phyloP scores from a whole-genome alignment of 495 filamentous ascomycete species.

The Xylaria sp. region DNA sequence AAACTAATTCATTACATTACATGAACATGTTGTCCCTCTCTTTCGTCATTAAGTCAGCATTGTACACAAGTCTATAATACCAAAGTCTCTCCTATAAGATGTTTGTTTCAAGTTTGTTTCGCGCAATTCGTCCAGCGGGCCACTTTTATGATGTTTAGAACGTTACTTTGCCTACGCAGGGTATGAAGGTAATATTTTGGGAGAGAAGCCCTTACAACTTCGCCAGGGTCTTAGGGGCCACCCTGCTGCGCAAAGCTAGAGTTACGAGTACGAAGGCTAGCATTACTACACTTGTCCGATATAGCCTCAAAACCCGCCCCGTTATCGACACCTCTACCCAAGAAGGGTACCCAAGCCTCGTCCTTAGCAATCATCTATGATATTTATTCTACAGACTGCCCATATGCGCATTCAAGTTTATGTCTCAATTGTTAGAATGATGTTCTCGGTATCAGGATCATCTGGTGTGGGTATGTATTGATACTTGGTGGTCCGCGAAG shows the following conservation, averaged over 20 bases:
- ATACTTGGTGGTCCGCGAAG: too few relatives aligned
- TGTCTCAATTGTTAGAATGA: background rate
- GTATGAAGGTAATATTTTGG: background rate
- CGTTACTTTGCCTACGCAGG: background rate
- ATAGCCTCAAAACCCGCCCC: background rate
- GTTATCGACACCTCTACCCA: background rate
- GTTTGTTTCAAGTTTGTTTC: background rate
- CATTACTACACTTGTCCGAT: background rate
- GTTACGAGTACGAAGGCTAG: too few relatives aligned
- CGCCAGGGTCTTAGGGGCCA: background rate
- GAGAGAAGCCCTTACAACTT: background rate
- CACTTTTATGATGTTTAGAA: background rate
- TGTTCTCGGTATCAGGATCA: too few relatives aligned
- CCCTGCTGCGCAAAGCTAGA: background rate
- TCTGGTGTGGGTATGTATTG: too few relatives aligned
- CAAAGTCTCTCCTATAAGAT: background rate
- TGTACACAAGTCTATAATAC: background rate
- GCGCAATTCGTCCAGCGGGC: background rate
- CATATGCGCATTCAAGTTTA: background rate
- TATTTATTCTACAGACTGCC: background rate
- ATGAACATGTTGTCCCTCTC: background rate
- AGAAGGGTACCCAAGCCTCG: background rate
- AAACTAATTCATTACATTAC: background rate
- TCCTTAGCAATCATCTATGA: background rate
- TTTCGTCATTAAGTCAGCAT: background rate